A percentile compares a stretch with the other conserved stretches of the same genome.
phyloP scores from a whole-genome alignment of 805 yeast species.

The Komagataella kurtzmanii region DNA sequence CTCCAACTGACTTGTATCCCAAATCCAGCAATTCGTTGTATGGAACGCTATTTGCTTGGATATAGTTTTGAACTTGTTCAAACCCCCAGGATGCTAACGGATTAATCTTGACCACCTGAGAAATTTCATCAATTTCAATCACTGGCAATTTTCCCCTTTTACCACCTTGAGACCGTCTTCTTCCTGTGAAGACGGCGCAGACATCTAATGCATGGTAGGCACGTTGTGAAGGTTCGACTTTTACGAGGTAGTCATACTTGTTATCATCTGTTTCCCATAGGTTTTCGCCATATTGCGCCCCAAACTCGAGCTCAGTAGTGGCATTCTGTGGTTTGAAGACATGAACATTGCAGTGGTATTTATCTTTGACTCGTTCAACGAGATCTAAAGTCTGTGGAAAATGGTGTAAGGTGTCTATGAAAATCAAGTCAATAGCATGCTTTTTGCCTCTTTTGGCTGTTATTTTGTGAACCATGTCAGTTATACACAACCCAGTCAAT shows the following conservation, averaged over 20 bases:
- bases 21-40: slow-evolving; percentile 72
- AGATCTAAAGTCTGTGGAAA: slow-evolving; percentile 87
- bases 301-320: slow-evolving; percentile 48
- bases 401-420: slow-evolving; percentile 84
- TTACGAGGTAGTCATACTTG: slow-evolving; percentile 72
- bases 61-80: slow-evolving; percentile 52
- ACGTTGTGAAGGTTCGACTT: slow-evolving; percentile 85
- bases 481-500: slow-evolving; percentile 76
- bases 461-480: slow-evolving; percentile 64
- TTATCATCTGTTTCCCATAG: slow-evolving; percentile 79
- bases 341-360: slow-evolving; percentile 49
- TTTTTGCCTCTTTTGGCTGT: slow-evolving; percentile 10
- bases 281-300: slow-evolving; percentile 51
- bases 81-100: slow-evolving; percentile 83
- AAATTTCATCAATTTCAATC: slow-evolving; percentile 58
- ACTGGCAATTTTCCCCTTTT: slow-evolving; percentile 59
- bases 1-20: slow-evolving; percentile 89
- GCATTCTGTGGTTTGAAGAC: slow-evolving; percentile 55
- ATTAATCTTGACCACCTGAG: slow-evolving; percentile 73
- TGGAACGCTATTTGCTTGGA: slow-evolving; percentile 63
- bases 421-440: slow-evolving; percentile 57
- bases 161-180: slow-evolving; percentile 86
- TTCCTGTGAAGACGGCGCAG: slow-evolving; percentile 83
- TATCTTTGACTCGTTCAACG: slow-evolving; percentile 39
- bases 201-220: slow-evolving; percentile 66